phyloP scores from a whole-genome alignment of 768 basidiomycete species.

The Amanita fuliginea region DNA sequence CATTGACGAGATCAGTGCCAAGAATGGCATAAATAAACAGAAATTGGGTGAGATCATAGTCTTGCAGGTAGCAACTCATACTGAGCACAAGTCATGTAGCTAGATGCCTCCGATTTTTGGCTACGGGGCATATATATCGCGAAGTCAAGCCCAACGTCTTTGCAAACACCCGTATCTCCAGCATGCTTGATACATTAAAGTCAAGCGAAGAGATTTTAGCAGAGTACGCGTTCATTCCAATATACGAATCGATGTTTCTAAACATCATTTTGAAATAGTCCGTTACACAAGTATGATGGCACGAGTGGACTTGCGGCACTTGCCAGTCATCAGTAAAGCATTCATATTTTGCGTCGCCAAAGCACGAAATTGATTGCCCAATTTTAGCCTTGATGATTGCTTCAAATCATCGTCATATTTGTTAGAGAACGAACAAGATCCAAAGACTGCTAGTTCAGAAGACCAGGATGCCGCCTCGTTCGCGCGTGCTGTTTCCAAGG shows the following conservation, averaged over 20 bases:
- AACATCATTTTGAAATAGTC: constrained; percentile 8
- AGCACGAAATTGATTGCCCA: not conserved
- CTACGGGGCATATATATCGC: constrained; percentile 15
- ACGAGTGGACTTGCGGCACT: constrained; percentile 18
- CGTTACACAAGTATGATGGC: constrained; percentile 16
- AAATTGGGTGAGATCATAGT: constrained; percentile 20
- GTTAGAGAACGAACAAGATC: constrained; percentile 16
- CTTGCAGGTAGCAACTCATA: not conserved
- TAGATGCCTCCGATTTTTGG: constrained; percentile 15
- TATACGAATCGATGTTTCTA: not conserved
- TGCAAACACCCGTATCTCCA: constrained; percentile 15
- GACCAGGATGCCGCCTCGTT: constrained; percentile 12
- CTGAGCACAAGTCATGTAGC: constrained; percentile 9
- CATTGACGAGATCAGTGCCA: constrained; percentile 22
- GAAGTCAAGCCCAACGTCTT: constrained; percentile 17
- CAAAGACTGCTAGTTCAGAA: constrained; percentile 10
- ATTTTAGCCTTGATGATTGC: constrained; percentile 13
- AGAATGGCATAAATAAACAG: constrained; percentile 17
- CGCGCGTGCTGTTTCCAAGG: constrained; percentile 11
- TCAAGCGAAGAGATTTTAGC: not conserved
- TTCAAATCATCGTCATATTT: constrained; percentile 15
- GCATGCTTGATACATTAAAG: constrained; percentile 8
- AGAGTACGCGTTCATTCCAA: not conserved
- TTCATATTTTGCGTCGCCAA: not conserved
- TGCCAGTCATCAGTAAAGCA: constrained; percentile 13